Evolutionary conservation across 1,284 basidiomycete genomes (phyloP).

Genomic region (Tausonia pullulans): DNA sequence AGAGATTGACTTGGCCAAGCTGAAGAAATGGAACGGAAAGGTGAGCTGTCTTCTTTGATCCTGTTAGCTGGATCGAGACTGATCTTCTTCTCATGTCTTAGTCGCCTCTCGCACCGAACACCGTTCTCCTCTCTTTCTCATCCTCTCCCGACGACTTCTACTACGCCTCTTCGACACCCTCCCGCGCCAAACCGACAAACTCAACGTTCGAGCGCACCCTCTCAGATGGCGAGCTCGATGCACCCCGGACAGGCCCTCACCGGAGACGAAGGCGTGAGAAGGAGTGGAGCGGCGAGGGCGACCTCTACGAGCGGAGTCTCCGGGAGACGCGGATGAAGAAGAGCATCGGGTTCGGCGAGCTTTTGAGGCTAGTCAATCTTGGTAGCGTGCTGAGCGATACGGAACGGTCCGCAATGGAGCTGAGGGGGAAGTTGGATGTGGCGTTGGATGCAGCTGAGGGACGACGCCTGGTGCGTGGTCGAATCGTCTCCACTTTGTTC

Average conservation of each 20-base stretch:
- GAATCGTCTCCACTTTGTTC: neutral
- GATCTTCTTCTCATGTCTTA: neutral
- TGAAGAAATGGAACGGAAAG: constrained; percentile 6
- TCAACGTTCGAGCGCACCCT: neutral
- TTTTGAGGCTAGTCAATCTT: constrained; percentile 30
- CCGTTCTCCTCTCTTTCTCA: constrained; percentile 25
- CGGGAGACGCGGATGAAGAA: constrained; percentile 35
- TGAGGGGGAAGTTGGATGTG: constrained; percentile 33
- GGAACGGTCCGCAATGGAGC: constrained; percentile 36
- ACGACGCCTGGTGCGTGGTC: neutral
- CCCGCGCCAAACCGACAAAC: neutral
- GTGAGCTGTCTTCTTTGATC: neutral
- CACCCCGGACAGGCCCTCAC: neutral
- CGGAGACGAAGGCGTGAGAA: neutral
- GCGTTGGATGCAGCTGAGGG: neutral
- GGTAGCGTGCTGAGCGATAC: constrained; percentile 44
- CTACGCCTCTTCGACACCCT: neutral
- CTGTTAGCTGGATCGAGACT: neutral
- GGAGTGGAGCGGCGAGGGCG: neutral
- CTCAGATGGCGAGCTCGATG: constrained; percentile 9
- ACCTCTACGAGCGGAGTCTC: constrained; percentile 28
- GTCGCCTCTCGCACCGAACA: constrained; percentile 20
- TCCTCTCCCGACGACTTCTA: constrained; percentile 17
- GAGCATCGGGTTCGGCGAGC: constrained; percentile 27
- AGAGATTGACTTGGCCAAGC: constrained; percentile 1